Conservation (phyloP, 2,329 filamentous ascomycete species). For the Zymoseptoria crescenta region DNA sequence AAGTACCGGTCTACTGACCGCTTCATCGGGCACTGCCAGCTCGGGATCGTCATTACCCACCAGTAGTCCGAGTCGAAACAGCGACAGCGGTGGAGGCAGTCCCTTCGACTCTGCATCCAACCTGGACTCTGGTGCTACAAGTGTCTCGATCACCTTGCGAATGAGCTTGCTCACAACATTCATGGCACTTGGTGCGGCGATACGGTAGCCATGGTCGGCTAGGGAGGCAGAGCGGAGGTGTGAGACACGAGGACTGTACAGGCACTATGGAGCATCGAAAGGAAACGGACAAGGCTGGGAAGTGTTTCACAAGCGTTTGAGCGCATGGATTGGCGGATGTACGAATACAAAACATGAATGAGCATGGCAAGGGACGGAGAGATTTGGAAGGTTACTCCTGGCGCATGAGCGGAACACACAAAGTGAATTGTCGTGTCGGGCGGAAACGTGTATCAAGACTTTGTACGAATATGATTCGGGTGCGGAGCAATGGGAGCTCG, state of each 20-base stretch:
- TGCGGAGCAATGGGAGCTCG: not conserved
- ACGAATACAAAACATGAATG: not conserved
- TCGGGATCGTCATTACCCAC: constrained; percentile 6
- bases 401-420: not conserved
- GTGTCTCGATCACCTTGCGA: constrained; percentile 3
- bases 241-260: not conserved
- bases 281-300: not conserved
- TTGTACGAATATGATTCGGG: not conserved
- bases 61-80: constrained; percentile 22
- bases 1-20: constrained; percentile 9
- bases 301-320: not conserved
- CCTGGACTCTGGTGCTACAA: constrained; percentile 4
- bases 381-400: not conserved
- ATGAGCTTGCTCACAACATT: constrained; percentile 3
- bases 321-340: not conserved
- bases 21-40: constrained; percentile 15
- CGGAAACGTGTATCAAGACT: not conserved
- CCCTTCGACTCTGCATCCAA: constrained; percentile 33
- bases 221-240: too few species aligned
- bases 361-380: not conserved
- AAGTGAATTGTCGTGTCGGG: not conserved
- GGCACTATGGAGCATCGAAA: not conserved
- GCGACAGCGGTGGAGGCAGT: constrained; percentile 36
- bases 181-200: constrained; percentile 2
- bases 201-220: constrained; percentile 1